Evolutionary conservation across 306 rosid species (phyloP).

Genomic region (Crataegus laevigata): DNA sequence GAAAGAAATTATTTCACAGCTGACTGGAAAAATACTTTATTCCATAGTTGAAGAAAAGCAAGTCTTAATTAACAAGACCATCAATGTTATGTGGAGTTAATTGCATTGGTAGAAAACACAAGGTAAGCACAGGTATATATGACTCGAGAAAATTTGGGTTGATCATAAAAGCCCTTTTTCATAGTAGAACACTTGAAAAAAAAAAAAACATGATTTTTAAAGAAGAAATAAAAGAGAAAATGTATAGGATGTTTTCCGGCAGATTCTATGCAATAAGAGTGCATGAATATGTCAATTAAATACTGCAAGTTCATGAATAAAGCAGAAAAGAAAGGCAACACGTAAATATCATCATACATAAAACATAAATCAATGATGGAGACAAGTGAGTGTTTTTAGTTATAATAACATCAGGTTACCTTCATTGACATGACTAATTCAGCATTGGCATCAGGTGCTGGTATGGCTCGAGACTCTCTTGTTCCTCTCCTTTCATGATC

Average conservation of each 20-base stretch:
- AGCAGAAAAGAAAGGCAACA: neutral
- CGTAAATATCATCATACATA: neutral
- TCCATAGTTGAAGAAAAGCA: neutral
- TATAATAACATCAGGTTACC: constrained; percentile 36
- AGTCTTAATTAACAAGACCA: neutral
- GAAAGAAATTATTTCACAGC: neutral
- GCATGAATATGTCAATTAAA: neutral
- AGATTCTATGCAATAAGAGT: neutral
- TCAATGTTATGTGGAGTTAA: neutral
- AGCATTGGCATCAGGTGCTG: constrained; percentile 99
- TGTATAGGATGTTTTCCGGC: neutral
- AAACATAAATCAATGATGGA: constrained; percentile 2
- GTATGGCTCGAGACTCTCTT: constrained; percentile 82
- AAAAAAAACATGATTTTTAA: neutral
- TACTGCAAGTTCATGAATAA: neutral
- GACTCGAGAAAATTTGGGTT: neutral
- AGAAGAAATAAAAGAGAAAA: neutral
- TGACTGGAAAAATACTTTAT: neutral
- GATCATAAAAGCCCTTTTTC: neutral
- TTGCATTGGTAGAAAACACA: neutral
- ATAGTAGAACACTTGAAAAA: neutral
- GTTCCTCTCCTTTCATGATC: constrained; percentile 73
- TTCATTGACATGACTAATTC: constrained; percentile 87
- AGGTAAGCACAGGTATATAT: neutral
- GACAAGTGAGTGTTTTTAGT: neutral